Evolutionary conservation across 2,329 filamentous ascomycete species (phyloP).

Genomic region (Orbilia javanica): DNA sequence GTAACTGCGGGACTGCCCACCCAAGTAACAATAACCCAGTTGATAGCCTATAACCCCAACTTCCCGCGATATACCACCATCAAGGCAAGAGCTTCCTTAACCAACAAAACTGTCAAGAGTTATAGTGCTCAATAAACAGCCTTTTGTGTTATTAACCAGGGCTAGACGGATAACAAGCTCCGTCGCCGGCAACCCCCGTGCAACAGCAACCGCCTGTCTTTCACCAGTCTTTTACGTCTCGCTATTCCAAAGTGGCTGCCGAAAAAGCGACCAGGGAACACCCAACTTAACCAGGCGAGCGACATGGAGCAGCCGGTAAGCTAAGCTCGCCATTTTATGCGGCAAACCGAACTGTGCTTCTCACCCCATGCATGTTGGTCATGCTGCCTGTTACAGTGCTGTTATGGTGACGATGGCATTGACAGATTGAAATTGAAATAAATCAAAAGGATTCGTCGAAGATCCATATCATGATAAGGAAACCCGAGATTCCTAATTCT

Average conservation of each 20-base stretch:
- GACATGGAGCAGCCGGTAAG: conserved; percentile 52
- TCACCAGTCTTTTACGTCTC: conserved; percentile 11
- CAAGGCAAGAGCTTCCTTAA: conserved; percentile 48
- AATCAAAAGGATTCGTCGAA: conserved; percentile 3
- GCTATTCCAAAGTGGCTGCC: conserved; percentile 50
- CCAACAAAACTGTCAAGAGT: conserved; percentile 16
- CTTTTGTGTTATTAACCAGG: conserved; percentile 34
- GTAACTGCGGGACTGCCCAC: conserved; percentile 48
- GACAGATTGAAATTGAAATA: background rate
- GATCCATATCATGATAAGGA: conserved; percentile 34
- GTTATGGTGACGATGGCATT: conserved; percentile 37
- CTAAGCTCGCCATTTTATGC: conserved; percentile 43
- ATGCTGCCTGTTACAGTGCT: conserved; percentile 24
- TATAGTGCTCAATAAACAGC: conserved; percentile 29
- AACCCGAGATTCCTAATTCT: conserved; percentile 8
- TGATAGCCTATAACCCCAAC: conserved; percentile 29
- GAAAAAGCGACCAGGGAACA: conserved; percentile 58
- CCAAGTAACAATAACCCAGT: conserved; percentile 21
- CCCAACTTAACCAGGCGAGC: conserved; percentile 58
- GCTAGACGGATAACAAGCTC: conserved; percentile 55
- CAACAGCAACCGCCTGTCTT: conserved; percentile 38
- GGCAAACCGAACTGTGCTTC: conserved; percentile 39
- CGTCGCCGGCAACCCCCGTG: conserved; percentile 56
- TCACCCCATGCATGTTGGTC: conserved; percentile 20
- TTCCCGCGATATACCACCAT: conserved; percentile 32